A percentile compares a stretch with the other conserved stretches of the same genome.
phyloP scores from a whole-genome alignment of 2,329 filamentous ascomycete genomes.

The Penicillium sp. region DNA sequence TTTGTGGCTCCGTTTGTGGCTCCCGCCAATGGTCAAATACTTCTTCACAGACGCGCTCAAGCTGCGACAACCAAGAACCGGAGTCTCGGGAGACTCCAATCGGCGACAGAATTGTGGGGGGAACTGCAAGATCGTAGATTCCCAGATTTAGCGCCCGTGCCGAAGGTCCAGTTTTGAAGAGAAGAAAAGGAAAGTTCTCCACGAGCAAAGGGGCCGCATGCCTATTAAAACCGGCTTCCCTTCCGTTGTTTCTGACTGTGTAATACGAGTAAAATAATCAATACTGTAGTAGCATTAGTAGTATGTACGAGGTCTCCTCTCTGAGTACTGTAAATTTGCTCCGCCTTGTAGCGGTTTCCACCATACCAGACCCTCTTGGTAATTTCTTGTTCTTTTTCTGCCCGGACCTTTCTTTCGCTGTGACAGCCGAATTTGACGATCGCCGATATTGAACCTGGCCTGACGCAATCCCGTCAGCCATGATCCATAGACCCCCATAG shows the following conservation, averaged over 20 bases:
- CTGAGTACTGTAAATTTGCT: slow-evolving; percentile 8
- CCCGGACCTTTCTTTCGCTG: not conserved
- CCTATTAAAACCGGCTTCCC: slow-evolving; percentile 20
- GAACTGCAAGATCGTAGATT: not conserved
- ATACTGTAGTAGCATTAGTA: not conserved
- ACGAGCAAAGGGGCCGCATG: slow-evolving; percentile 6
- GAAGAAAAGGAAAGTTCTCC: slow-evolving; percentile 3
- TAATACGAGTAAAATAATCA: slow-evolving; percentile 13
- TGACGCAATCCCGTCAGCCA: slow-evolving; percentile 8
- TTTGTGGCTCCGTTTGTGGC: not conserved
- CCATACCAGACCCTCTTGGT: not conserved
- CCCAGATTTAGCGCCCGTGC: not conserved
- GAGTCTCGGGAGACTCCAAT: not conserved
- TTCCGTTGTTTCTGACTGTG: slow-evolving; percentile 8
- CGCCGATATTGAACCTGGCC: slow-evolving; percentile 1
- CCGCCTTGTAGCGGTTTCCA: slow-evolving; percentile 16
- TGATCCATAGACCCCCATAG: not conserved
- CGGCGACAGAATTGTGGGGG: not conserved
- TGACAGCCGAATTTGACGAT: slow-evolving; percentile 2
- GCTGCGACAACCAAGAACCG: not conserved
- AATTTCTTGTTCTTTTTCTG: slow-evolving; percentile 12
- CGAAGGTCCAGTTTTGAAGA: not conserved
- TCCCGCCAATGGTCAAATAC: not conserved
- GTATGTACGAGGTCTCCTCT: not conserved
- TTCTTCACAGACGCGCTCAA: not conserved